Evolutionary conservation across 139 green algal species (phyloP).

Genomic region (Coelastrella sp.): DNA sequence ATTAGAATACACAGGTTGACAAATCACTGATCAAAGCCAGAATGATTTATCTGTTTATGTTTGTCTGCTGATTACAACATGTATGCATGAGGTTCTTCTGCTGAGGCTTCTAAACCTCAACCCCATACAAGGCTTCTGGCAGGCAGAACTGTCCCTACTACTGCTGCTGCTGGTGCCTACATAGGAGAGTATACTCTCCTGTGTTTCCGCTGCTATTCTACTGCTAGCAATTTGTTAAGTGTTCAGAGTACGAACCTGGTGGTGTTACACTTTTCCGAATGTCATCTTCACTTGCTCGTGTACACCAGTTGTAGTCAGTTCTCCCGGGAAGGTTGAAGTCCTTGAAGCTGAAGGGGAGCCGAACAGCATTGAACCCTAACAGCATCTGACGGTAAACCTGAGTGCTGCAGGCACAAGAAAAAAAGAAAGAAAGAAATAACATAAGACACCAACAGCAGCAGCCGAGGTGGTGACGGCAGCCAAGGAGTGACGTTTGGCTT

Average conservation of each 20-base stretch:
- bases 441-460: no score
- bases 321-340: slow-evolving; percentile 39
- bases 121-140: no score
- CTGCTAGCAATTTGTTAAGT: neutral
- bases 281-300: slow-evolving; percentile 8
- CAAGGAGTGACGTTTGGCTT: no score
- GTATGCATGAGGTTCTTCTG: no score
- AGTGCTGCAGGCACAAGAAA: neutral
- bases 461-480: no score
- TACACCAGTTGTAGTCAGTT: slow-evolving; percentile 40
- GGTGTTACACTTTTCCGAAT: slow-evolving; percentile 42
- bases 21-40: no score
- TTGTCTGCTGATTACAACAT: no score
- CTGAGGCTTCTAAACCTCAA: no score
- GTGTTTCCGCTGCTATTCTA: neutral
- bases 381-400: slow-evolving; percentile 42
- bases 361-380: slow-evolving; percentile 42
- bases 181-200: neutral
- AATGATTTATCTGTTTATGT: no score
- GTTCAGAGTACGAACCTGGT: neutral
- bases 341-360: slow-evolving; percentile 45
- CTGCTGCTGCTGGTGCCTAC: neutral
- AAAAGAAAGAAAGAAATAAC: no score
- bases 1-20: no score
- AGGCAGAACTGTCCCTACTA: no score